Evolutionary conservation across 1,139 yeast species (phyloP), one percentile per base, ranked within the genome.

Genomic region (Candida freyschussii): DNA sequence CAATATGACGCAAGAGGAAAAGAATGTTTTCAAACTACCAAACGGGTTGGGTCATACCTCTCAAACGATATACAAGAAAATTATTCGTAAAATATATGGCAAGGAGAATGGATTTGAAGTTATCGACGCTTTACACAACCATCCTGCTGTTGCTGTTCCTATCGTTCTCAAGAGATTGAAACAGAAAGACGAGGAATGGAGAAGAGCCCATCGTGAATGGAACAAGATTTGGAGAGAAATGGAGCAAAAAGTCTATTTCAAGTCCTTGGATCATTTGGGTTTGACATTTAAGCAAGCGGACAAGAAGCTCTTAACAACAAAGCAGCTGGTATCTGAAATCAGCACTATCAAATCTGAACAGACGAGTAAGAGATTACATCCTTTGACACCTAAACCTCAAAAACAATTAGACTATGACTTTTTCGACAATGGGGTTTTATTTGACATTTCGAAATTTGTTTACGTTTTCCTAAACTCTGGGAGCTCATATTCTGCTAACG

Each of bases 121-220:
- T 16, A 86, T 91, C 49, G 95, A 87, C 52, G 96, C 97, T 3
- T 67, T 91, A 31, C 97, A 91, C 55, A 96, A 89, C 47, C 82
- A 84, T 50, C 99, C 98, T 4, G 86, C 93, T 2, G 77, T 87
- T 37, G 95, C 98, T 1, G 95, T 91, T 13, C 98, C 98, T 1
- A 78, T 91, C 44, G 94, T 91, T 11, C 67, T 91, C 55, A 83
- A 82, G 51, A 75, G 98, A 55, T 73, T 91, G 58, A 91, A 91
- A 60, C 97, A 91, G 61, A 91, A 91, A 62, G 98, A 93, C 57
- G 97, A 91, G 61, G 98, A 91, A 60, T 91, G 99, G 99, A 85
- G 89, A 59, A 77, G 96, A 45, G 91, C 96, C 1, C 98, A 91
- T 53, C 75, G 98, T 49, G 98, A 93, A 59, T 91, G 99, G 98